Evolutionary conservation across 2,329 filamentous ascomycete species (phyloP).

Genomic region (Emmonsiellopsis sp.): DNA sequence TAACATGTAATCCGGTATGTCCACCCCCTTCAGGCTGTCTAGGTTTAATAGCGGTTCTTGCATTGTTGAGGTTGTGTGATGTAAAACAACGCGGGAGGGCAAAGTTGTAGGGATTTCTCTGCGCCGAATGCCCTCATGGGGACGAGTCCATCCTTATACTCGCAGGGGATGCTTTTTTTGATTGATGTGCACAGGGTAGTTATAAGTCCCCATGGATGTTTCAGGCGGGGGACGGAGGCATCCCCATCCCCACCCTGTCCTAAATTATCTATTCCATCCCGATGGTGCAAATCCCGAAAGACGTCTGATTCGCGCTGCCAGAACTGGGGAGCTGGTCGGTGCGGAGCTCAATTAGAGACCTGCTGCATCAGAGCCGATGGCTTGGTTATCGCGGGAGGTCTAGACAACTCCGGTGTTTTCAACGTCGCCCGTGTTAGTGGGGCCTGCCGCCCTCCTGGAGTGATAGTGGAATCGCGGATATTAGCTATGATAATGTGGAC

Average conservation of each 20-base stretch:
- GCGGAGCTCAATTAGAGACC: neutral
- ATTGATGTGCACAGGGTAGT: neutral
- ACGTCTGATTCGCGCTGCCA: neutral
- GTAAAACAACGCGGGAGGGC: too few relatives aligned
- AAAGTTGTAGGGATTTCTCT: too few relatives aligned
- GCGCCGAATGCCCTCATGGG: neutral
- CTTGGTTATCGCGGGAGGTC: neutral
- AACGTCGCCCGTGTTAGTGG: neutral
- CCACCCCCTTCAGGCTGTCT: neutral
- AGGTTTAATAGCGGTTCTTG: neutral
- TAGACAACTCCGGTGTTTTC: neutral
- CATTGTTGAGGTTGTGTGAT: neutral
- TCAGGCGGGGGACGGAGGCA: neutral
- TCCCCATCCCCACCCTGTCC: neutral
- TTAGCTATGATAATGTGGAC: neutral
- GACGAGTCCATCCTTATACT: neutral
- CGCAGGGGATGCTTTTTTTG: too few relatives aligned
- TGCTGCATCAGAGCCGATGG: neutral
- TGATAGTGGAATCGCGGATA: neutral
- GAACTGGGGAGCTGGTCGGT: neutral
- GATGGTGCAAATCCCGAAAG: neutral
- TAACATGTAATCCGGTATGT: constrained; percentile 47
- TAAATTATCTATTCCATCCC: neutral
- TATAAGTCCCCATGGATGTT: neutral
- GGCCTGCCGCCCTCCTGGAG: neutral